These are phyloP conservation scores for Chalciporus chontae DNA, from an alignment of 768 basidiomycete genomes.

Conservation along the genomic window DNA sequence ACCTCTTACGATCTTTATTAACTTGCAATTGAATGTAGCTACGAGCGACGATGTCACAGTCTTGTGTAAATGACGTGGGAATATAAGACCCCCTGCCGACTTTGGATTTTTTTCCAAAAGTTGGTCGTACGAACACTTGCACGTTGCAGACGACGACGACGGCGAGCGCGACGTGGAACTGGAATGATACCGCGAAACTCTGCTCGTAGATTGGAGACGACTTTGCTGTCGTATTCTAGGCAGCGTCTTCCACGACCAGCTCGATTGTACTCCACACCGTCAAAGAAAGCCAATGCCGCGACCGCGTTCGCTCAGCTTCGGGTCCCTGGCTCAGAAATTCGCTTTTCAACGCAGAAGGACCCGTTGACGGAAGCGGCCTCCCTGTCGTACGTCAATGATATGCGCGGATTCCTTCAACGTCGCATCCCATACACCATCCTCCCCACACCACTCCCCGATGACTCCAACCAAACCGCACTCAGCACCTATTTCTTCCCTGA, in stretches of 20 bases:
- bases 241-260: constrained; percentile 67
- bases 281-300: constrained; percentile 52
- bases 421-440: constrained; percentile 52
- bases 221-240: constrained; percentile 57
- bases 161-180: constrained; percentile 3
- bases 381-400: constrained; percentile 30
- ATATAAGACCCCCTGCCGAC: not conserved
- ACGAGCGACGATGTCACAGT: too few species aligned
- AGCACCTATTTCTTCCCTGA: constrained; percentile 60
- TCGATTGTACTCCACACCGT: constrained; percentile 66
- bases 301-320: constrained; percentile 42
- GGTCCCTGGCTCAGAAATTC: constrained; percentile 35
- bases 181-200: constrained; percentile 31
- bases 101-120: constrained; percentile 3
- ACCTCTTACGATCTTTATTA: too few species aligned
- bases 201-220: constrained; percentile 30
- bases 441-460: constrained; percentile 61
- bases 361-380: constrained; percentile 15
- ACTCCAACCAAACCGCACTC: constrained; percentile 32
- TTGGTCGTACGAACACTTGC: constrained; percentile 19
- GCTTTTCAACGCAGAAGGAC: constrained; percentile 29
- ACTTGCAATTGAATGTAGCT: too few species aligned
- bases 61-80: not conserved
- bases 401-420: constrained; percentile 51
- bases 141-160: constrained; percentile 7